These are phyloP conservation scores for Saussurea involucrata DNA, from an alignment of 129 eudicot species.

Conservation along the genomic window DNA sequence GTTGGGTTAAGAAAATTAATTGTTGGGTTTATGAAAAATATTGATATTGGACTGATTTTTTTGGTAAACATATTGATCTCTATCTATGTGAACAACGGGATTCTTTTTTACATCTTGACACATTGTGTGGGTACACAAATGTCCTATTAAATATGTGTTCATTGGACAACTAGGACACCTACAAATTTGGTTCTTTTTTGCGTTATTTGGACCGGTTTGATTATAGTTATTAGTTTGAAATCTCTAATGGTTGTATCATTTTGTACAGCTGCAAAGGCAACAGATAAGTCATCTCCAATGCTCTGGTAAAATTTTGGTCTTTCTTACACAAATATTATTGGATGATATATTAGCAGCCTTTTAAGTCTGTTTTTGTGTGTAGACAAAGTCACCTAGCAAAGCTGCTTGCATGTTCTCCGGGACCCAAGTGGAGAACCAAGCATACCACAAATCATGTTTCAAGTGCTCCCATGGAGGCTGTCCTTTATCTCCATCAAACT, in stretches of 20 bases:
- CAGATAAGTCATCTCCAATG: constrained; percentile 73
- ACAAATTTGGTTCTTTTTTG: neutral
- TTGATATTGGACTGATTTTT: no score
- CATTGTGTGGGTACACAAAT: no score
- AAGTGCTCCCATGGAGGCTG: constrained; percentile 98
- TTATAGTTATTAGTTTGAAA: neutral
- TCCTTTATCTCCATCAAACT: constrained; percentile 79
- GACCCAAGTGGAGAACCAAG: constrained; percentile 86
- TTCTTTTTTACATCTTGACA: no score
- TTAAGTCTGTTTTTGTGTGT: constrained; percentile 19
- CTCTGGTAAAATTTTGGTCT: constrained; percentile 52
- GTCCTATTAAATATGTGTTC: no score
- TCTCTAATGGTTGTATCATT: constrained; percentile 10
- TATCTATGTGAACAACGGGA: no score
- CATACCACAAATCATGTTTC: constrained; percentile 88
- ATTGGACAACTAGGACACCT: no score
- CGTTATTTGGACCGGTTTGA: neutral
- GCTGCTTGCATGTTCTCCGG: constrained; percentile 99
- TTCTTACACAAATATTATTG: neutral
- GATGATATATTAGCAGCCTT: constrained; percentile 11
- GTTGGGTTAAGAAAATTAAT: no score
- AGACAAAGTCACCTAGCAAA: constrained; percentile 99
- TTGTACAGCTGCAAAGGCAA: constrained; percentile 74
- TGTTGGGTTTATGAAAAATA: no score
- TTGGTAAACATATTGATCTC: no score